Conservation (phyloP, 139 green algal species). For the Picochlorum sp. region DNA sequence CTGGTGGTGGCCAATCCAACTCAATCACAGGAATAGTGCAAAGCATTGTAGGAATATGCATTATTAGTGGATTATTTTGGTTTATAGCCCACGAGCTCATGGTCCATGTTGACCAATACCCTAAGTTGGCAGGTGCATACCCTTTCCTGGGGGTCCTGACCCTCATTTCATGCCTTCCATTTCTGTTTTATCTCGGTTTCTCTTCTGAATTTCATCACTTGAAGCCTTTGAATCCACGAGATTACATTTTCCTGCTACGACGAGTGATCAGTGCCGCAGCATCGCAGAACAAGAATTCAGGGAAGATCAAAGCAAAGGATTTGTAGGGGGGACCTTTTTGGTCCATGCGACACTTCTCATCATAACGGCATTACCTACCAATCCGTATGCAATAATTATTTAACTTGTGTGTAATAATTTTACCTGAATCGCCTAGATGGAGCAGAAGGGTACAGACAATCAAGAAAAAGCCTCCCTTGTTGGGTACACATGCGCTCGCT, state of each 20-base stretch:
- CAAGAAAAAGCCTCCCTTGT: slow-evolving; percentile 2
- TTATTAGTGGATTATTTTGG: too few relatives aligned
- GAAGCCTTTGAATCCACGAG: neutral
- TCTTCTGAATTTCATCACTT: slow-evolving; percentile 4
- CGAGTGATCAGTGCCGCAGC: neutral
- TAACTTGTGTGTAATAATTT: too few relatives aligned
- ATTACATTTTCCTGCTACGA: slow-evolving; percentile 12
- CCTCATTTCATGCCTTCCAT: neutral
- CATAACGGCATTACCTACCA: too few relatives aligned
- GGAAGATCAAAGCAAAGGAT: neutral
- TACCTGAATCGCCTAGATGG: neutral
- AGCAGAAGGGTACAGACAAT: neutral
- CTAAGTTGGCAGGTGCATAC: neutral
- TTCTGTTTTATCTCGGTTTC: slow-evolving; percentile 12
- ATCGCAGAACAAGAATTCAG: neutral
- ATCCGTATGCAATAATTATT: too few relatives aligned
- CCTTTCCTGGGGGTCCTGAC: slow-evolving; percentile 4
- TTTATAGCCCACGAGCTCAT: neutral
- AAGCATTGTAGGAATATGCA: neutral
- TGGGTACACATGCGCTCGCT: slow-evolving; percentile 44
- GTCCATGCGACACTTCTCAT: too few relatives aligned
- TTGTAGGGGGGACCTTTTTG: neutral
- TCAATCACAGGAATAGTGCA: neutral
- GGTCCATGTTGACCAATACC: slow-evolving; percentile 9
- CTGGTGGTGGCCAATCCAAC: too few relatives aligned